A percentile compares a stretch with the other conserved stretches of the same genome.
These are phyloP conservation scores for Canna indica DNA, from an alignment of 176 grass and related monocot genomes.

Conservation along the genomic window DNA sequence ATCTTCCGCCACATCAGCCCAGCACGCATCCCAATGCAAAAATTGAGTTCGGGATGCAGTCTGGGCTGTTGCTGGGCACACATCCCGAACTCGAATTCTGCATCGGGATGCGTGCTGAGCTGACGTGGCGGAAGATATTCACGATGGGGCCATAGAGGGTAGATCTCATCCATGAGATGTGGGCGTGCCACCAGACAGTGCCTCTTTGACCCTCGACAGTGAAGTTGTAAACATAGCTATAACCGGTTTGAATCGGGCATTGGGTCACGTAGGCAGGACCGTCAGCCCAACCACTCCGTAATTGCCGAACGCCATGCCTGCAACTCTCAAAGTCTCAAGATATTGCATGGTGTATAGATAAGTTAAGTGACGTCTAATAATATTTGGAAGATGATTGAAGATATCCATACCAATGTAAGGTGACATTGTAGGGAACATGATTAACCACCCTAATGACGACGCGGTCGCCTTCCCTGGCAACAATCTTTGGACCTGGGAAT, in stretches of 20 bases:
- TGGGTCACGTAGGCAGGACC: background rate
- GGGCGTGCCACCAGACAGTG: too few species aligned
- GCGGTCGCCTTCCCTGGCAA: conserved; percentile 1
- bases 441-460: conserved; percentile 1
- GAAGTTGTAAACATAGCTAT: conserved; percentile 10
- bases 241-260: conserved; percentile 1
- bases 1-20: too few species aligned
- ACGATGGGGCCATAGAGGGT: background rate
- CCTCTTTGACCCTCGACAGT: background rate
- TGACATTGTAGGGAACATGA: background rate
- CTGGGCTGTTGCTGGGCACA: too few species aligned
- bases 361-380: too few species aligned
- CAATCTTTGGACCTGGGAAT: conserved; percentile 6
- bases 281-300: background rate
- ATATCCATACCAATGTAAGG: conserved; percentile 9
- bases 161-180: conserved; percentile 3
- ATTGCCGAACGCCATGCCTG: conserved; percentile 4
- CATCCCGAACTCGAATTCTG: too few species aligned
- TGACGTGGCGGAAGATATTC: too few species aligned
- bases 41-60: too few species aligned
- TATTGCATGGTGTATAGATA: too few species aligned
- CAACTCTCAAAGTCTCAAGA: too few species aligned
- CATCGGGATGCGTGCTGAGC: too few species aligned
- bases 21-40: too few species aligned
- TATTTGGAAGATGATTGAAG: too few species aligned